These are phyloP conservation scores for Naegleria lovaniensis DNA, from an alignment of 208 protist species.

Conservation along the genomic window DNA sequence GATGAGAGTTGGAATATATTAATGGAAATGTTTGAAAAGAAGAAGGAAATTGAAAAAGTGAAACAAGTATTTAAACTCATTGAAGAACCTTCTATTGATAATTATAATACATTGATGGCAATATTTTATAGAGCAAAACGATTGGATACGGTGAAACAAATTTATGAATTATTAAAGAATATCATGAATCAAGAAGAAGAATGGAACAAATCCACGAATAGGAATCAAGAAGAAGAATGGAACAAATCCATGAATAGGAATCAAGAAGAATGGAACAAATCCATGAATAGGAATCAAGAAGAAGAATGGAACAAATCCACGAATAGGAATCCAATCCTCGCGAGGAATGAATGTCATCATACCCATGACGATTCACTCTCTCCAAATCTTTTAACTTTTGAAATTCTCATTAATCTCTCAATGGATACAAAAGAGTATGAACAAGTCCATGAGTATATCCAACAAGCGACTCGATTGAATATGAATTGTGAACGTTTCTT, in stretches of 20 bases:
- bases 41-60: neutral
- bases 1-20: neutral
- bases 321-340: too few relatives aligned
- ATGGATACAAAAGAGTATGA: neutral
- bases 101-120: neutral
- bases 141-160: neutral
- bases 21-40: conserved; percentile 2
- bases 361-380: too few relatives aligned
- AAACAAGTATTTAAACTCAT: neutral
- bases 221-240: too few relatives aligned
- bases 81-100: neutral
- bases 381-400: neutral
- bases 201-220: too few relatives aligned
- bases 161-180: neutral
- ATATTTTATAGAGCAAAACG: neutral
- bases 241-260: too few relatives aligned
- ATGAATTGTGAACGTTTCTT: neutral
- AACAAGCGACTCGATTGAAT: neutral
- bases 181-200: too few relatives aligned
- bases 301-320: too few relatives aligned
- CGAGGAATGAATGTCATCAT: too few relatives aligned
- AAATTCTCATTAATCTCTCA: neutral
- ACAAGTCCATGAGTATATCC: neutral
- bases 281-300: too few relatives aligned
- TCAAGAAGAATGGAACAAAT: too few relatives aligned